phyloP scores from a whole-genome alignment of 805 yeast species.

The Myxozyma sirexii region DNA sequence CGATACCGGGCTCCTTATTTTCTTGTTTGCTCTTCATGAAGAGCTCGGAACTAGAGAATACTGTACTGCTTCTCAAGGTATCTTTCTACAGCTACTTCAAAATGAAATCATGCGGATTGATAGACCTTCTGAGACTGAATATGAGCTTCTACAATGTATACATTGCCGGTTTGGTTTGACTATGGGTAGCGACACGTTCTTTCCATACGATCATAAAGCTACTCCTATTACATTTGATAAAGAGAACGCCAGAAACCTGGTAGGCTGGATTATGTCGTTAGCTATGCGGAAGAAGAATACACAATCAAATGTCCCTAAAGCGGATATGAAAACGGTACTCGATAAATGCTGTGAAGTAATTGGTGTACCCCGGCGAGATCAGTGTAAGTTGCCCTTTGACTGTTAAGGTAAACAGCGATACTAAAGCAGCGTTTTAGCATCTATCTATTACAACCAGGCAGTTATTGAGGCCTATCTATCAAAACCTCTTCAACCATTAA shows the following conservation, averaged over 20 bases:
- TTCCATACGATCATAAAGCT: constrained; percentile 68
- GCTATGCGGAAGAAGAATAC: constrained; percentile 60
- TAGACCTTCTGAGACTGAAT: constrained; percentile 52
- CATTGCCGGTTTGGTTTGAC: constrained; percentile 75
- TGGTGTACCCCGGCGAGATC: constrained; percentile 58
- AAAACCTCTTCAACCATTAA: constrained; percentile 29
- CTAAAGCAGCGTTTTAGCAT: neutral
- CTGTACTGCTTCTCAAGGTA: constrained; percentile 68
- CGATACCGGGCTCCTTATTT: constrained; percentile 43
- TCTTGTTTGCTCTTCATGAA: constrained; percentile 67
- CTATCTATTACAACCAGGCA: constrained; percentile 46
- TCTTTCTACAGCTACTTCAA: constrained; percentile 63
- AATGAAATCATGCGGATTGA: constrained; percentile 51
- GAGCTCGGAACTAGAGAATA: constrained; percentile 69
- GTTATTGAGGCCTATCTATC: constrained; percentile 51
- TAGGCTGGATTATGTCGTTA: constrained; percentile 56
- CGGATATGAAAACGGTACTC: constrained; percentile 70
- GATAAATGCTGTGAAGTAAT: constrained; percentile 72
- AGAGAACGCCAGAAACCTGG: constrained; percentile 47
- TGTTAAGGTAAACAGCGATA: neutral
- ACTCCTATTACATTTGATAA: constrained; percentile 46
- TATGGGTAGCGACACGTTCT: constrained; percentile 57
- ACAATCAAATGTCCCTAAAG: constrained; percentile 56
- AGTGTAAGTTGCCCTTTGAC: constrained; percentile 3
- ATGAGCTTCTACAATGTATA: constrained; percentile 74